A percentile compares a stretch with the other conserved stretches of the same genome.
These are phyloP conservation scores for Tephrocybe sp. DNA, from an alignment of 768 basidiomycete genomes.

Conservation along the genomic window DNA sequence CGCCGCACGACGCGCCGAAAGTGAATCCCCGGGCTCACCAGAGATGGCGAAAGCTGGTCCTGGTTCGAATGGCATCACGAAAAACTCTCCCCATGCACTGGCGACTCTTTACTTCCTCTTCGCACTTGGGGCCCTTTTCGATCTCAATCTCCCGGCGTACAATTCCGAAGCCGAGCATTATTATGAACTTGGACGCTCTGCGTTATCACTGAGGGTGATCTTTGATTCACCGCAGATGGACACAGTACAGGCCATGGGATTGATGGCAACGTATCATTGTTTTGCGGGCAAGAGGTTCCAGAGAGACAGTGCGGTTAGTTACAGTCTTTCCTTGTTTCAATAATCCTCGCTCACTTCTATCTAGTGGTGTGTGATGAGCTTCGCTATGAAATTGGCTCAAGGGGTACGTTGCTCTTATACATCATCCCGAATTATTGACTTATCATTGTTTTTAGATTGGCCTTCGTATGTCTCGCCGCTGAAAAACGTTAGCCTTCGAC, in stretches of 20 bases:
- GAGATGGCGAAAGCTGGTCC: not conserved
- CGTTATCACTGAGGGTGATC: constrained; percentile 49
- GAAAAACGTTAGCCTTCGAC: not conserved
- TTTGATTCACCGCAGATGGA: constrained; percentile 56
- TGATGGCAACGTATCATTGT: constrained; percentile 58
- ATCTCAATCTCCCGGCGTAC: constrained; percentile 49
- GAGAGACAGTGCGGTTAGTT: constrained; percentile 40
- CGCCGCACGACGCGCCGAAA: constrained; percentile 9
- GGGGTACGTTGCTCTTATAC: constrained; percentile 32
- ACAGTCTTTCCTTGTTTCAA: constrained; percentile 22
- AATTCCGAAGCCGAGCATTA: constrained; percentile 61
- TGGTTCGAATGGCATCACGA: not conserved
- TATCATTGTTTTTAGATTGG: constrained; percentile 30
- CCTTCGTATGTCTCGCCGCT: constrained; percentile 44
- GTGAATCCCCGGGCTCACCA: constrained; percentile 11
- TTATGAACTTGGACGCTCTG: constrained; percentile 56
- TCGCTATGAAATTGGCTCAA: constrained; percentile 62
- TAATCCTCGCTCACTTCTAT: constrained; percentile 22
- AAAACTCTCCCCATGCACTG: constrained; percentile 44
- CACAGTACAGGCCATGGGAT: constrained; percentile 58
- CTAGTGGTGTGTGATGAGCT: constrained; percentile 54
- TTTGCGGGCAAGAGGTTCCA: constrained; percentile 53
- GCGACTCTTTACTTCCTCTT: constrained; percentile 59
- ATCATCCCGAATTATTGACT: not conserved
- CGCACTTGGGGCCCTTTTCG: constrained; percentile 62